Conservation (phyloP, 1,284 basidiomycete species). For the Sanghuangporus sanghuang region DNA sequence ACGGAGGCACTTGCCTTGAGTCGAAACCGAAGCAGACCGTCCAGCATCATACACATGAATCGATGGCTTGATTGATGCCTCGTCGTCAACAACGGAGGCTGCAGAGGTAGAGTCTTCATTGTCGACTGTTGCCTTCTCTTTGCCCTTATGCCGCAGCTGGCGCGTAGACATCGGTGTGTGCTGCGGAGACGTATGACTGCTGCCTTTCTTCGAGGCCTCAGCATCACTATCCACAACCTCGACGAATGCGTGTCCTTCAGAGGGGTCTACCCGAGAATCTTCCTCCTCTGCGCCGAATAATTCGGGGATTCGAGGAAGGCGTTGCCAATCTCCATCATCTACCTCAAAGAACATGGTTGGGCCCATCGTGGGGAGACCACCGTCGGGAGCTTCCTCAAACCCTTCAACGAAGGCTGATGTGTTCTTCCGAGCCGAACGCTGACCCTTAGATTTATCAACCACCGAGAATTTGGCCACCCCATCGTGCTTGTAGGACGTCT, state of each 20-base stretch:
- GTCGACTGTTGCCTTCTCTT: slow-evolving; percentile 35
- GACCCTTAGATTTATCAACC: slow-evolving; percentile 46
- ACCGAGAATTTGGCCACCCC: slow-evolving; percentile 52
- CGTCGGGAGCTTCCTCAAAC: slow-evolving; percentile 38
- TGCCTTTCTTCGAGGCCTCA: slow-evolving; percentile 26
- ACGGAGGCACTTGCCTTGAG: background rate
- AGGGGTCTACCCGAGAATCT: background rate
- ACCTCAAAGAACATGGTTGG: slow-evolving; percentile 42
- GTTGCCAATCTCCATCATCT: slow-evolving; percentile 62
- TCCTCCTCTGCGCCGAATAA: slow-evolving; percentile 29
- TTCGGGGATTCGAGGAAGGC: slow-evolving; percentile 30
- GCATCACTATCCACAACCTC: slow-evolving; percentile 52
- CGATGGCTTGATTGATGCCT: slow-evolving; percentile 49
- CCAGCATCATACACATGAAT: slow-evolving; percentile 47
- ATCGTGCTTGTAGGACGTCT: slow-evolving; percentile 27
- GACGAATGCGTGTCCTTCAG: slow-evolving; percentile 53
- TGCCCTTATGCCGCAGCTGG: slow-evolving; percentile 43
- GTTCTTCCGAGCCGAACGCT: slow-evolving; percentile 27
- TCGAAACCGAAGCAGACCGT: background rate
- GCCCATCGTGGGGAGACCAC: slow-evolving; percentile 11
- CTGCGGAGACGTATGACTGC: slow-evolving; percentile 25
- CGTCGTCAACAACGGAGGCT: slow-evolving; percentile 48
- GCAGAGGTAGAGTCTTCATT: slow-evolving; percentile 38
- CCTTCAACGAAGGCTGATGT: slow-evolving; percentile 22
- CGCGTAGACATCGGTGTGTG: slow-evolving; percentile 18